Conservation (phyloP, 768 basidiomycete genomes). For the Austroboletus eburneus region DNA sequence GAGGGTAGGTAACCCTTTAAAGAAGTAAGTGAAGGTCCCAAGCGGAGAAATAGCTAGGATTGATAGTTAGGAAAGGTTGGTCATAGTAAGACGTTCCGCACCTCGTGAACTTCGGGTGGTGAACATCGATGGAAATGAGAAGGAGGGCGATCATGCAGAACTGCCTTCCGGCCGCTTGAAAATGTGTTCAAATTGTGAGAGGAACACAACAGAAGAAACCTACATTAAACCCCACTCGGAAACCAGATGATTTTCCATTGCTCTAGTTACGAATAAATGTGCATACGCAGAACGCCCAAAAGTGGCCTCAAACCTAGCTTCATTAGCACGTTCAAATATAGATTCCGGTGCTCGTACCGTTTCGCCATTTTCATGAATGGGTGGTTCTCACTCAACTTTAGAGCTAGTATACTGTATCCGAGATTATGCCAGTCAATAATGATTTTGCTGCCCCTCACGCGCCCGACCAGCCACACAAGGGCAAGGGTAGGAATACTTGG, state of each 20-base stretch:
- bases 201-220: constrained; percentile 26
- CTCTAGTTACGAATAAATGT: constrained; percentile 89
- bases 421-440: constrained; percentile 99
- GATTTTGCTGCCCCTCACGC: constrained; percentile 71
- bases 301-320: constrained; percentile 68
- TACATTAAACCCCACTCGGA: constrained; percentile 76
- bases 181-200: constrained; percentile 4
- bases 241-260: constrained; percentile 72
- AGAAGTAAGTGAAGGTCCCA: constrained; percentile 36
- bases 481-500: constrained; percentile 93
- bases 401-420: constrained; percentile 86
- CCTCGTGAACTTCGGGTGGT: constrained; percentile 73
- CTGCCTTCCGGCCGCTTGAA: constrained; percentile 67
- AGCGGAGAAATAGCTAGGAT: constrained; percentile 47
- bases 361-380: constrained; percentile 69
- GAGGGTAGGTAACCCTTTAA: constrained; percentile 51
- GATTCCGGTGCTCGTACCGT: constrained; percentile 44
- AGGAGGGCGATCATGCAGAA: constrained; percentile 90
- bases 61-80: constrained; percentile 1
- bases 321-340: constrained; percentile 3
- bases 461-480: constrained; percentile 71
- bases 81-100: constrained; percentile 27
- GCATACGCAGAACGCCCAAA: constrained; percentile 84
- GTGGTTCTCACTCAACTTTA: constrained; percentile 70
- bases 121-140: constrained; percentile 71